A percentile compares a stretch with the other conserved stretches of the same genome.
Conservation (phyloP, 2,329 filamentous ascomycete species). For the Microcyclospora tardicrescens region DNA sequence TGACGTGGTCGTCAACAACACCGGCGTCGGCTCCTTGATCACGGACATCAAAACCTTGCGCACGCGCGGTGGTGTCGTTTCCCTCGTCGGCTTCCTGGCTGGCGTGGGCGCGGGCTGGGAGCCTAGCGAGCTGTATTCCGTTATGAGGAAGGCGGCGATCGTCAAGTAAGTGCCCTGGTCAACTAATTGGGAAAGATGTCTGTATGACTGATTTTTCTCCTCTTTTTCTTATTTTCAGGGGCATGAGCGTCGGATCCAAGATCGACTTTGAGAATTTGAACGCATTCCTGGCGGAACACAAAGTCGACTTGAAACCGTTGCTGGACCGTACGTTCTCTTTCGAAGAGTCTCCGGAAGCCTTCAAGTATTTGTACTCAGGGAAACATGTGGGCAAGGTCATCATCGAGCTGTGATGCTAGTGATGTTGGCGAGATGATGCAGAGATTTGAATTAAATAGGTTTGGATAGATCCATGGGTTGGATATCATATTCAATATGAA, state of each 20-base stretch:
- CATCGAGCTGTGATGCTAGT: too few relatives aligned
- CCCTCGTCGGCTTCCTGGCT: conserved; percentile 33
- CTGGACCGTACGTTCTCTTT: conserved; percentile 29
- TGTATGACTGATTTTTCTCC: neutral
- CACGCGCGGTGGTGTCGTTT: conserved; percentile 31
- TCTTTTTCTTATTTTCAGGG: conserved; percentile 36
- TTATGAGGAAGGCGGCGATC: conserved; percentile 30
- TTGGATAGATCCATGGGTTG: too few relatives aligned
- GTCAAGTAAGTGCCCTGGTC: neutral
- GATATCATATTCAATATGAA: too few relatives aligned
- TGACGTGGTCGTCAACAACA: conserved; percentile 40
- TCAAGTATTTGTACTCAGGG: conserved; percentile 24
- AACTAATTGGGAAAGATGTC: too few relatives aligned
- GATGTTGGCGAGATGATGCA: too few relatives aligned
- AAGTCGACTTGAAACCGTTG: conserved; percentile 26
- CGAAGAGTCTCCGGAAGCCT: conserved; percentile 20
- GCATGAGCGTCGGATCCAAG: conserved; percentile 48
- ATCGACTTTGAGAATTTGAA: conserved; percentile 37
- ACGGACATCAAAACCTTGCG: conserved; percentile 30
- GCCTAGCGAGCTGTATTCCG: conserved; percentile 46
- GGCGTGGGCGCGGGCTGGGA: conserved; percentile 42
- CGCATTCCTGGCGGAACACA: conserved; percentile 28
- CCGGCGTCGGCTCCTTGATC: conserved; percentile 25
- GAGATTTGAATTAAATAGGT: too few relatives aligned
- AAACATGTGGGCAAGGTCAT: conserved; percentile 21